Percentiles rank a stretch among this genome's conserved stretches.
These are phyloP conservation scores for Butyriboletus loyo DNA, from an alignment of 768 basidiomycete genomes.

Conservation along the genomic window DNA sequence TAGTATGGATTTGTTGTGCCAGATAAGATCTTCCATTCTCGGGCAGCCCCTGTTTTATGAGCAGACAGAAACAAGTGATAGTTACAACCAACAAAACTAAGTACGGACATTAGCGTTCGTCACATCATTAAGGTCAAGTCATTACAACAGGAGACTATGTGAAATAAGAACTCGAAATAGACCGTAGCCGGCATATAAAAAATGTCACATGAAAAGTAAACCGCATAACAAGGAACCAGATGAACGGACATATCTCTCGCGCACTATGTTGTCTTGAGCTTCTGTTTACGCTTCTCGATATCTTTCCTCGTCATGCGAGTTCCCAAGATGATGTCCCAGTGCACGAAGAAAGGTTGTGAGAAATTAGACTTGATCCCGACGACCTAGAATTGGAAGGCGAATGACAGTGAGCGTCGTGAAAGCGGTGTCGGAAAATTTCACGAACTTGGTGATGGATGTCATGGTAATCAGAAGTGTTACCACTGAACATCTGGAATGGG, in stretches of 20 bases:
- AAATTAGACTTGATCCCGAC: constrained; percentile 96
- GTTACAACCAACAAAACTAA: no score
- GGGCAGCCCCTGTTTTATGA: constrained; percentile 2
- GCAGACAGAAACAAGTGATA: no score
- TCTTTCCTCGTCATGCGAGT: constrained; percentile 79
- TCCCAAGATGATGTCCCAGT: constrained; percentile 86
- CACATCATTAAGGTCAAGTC: constrained; percentile 15
- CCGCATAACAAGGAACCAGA: neutral
- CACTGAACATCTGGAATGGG: constrained; percentile 79
- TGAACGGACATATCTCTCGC: neutral
- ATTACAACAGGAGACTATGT: constrained; percentile 22
- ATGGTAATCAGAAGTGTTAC: constrained; percentile 95
- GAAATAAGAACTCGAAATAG: constrained; percentile 1
- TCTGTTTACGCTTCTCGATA: constrained; percentile 50
- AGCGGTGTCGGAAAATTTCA: neutral
- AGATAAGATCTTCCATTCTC: constrained; percentile 2
- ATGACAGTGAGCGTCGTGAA: neutral
- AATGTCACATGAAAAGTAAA: constrained; percentile 1
- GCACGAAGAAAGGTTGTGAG: constrained; percentile 92
- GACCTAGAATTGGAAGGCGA: constrained; percentile 4
- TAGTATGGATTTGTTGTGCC: neutral
- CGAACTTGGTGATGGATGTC: constrained; percentile 94
- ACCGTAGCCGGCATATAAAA: neutral
- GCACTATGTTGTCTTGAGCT: constrained; percentile 23
- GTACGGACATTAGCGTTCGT: neutral